Base-by-base conservation (phyloP, 768 basidiomycete species). In the Omphalotus guepiniiformis region DNA sequence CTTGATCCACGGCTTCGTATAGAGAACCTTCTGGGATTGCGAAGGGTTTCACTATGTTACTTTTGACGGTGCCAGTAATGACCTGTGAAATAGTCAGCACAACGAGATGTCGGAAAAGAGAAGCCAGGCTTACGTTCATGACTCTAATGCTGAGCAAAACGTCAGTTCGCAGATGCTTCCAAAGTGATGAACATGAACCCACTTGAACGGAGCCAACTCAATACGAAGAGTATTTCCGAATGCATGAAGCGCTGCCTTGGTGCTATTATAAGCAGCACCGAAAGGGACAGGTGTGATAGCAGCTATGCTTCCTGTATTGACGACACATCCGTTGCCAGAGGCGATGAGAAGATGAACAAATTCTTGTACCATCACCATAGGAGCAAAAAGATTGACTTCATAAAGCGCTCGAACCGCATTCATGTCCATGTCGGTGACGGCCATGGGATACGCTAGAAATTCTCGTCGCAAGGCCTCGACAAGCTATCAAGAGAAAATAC, bases 201-300 rank as follows among this genome's bases (percentile, higher is more conserved):
- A 57, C 64, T 56, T 54, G 53, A 69, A 66, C 7, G 67, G 67
- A n/a, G 51, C 60, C 13, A 69, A 46, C 38, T 69, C 67, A 11
- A 67, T 42, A 1, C 67, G 55, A 9, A 69, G 50, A 4, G 61
- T 64, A 49, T 69, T 55, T 7, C 60, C 55, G 37, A 60, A 65
- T 9, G 60, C 40, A 41, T 58, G 56, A 3, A 69, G 50, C 2
- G 67, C 67, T n/a, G 65, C 67, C 38, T 68, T 69, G 34, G 54
- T 58, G 1, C 59, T 52, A 41, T 64, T 64, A 36, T 66, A 68
- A 4, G 55, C 35, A 7, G 54, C 54, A 9, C 60, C 56, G 42
- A 65, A 67, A 1, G 63, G 59, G 34, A 53, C 47, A 2, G 65
- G 67, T 30, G 64, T 51, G 11, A 67, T 39, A 3, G 53, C 64